Evolutionary conservation across 371 early-diverging fungal species (phyloP), one percentile per base, ranked within the genome.

Genomic region (Mucor indicus): DNA sequence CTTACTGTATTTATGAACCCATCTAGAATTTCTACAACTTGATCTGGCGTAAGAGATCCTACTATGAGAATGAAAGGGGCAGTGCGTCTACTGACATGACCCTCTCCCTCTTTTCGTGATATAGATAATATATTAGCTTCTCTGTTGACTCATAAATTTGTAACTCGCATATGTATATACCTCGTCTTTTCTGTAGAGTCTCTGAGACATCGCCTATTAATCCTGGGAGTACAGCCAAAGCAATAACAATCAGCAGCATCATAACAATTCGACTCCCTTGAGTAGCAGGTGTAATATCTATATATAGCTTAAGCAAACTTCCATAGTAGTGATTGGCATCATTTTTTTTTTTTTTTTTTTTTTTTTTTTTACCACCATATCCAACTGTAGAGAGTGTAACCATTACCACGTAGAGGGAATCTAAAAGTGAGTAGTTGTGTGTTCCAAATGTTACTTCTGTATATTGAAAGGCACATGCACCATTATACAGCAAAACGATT

Each of bases 371-470:
- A 50, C 50, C 73, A 27, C 91, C 91, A 51, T 89, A 91, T 0
- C 91, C 91, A 10, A 91, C 91, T 0, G 91, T 90, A 1, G 86
- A 80, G 3, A 85, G 62, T 1, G 84, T 86, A 21, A 83, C 80
- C 55, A 85, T 72, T 16, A 79, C 81, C 35, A 80, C 75, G 53
- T 84, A 83, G 40, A 75, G 43, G 1, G 80, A 75, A 9, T 81
- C 81, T 38, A 79, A 30, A 15, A 83, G 58, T 1, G 75, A 53
- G 22, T 72, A 75, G 13, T 71, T 67, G 15, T 51, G 19, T 8
- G 62, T 60, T 2, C 69, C 79, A 62, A 86, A 86, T 25, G 72
- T 75, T 6, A 74, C 67, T 39, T 90, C 90, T 21, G 72, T 66
- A 50, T 81, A 89, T 31, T 85, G 77, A 45, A 90, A 87, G 5